Evolutionary conservation across 768 basidiomycete species (phyloP).

Genomic region (Phylloporus arenicola): DNA sequence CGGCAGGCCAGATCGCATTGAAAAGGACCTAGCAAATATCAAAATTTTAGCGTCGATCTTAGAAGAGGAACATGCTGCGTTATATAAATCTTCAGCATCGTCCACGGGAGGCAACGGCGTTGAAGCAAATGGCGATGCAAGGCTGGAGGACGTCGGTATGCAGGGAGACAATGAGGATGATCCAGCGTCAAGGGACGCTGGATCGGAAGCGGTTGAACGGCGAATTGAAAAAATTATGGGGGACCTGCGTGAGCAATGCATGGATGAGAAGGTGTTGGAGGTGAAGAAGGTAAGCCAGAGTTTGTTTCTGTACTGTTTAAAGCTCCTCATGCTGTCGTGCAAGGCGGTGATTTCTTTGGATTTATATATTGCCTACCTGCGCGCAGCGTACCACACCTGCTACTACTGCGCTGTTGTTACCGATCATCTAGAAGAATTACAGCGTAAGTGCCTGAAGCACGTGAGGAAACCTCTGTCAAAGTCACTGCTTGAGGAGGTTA

Average conservation of each 20-base stretch:
- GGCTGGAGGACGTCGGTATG: slow-evolving; percentile 28
- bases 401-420: slow-evolving; percentile 95
- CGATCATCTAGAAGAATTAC: slow-evolving; percentile 92
- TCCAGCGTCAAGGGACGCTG: slow-evolving; percentile 55
- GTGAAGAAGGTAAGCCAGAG: slow-evolving; percentile 58
- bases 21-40: slow-evolving; percentile 74
- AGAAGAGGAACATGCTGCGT: slow-evolving; percentile 59
- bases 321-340: slow-evolving; percentile 18
- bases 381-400: slow-evolving; percentile 89
- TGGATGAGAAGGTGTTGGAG: slow-evolving; percentile 62
- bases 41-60: slow-evolving; percentile 67
- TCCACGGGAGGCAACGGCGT: slow-evolving; percentile 15
- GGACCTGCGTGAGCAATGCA: slow-evolving; percentile 62
- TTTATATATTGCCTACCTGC: slow-evolving; percentile 88
- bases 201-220: slow-evolving; percentile 77
- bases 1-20: slow-evolving; percentile 72
- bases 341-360: slow-evolving; percentile 83
- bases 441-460: slow-evolving; percentile 92
- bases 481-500: slow-evolving; percentile 54
- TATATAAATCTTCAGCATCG: slow-evolving; percentile 38
- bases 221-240: slow-evolving; percentile 72
- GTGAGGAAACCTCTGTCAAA: slow-evolving; percentile 71
- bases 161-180: slow-evolving; percentile 39
- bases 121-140: slow-evolving; percentile 27
- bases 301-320: slow-evolving; percentile 11